Evolutionary conservation across 163 green algal genomes (phyloP), one percentile per base, ranked within the genome.

Genomic region (Scenedesmus sp.): DNA sequence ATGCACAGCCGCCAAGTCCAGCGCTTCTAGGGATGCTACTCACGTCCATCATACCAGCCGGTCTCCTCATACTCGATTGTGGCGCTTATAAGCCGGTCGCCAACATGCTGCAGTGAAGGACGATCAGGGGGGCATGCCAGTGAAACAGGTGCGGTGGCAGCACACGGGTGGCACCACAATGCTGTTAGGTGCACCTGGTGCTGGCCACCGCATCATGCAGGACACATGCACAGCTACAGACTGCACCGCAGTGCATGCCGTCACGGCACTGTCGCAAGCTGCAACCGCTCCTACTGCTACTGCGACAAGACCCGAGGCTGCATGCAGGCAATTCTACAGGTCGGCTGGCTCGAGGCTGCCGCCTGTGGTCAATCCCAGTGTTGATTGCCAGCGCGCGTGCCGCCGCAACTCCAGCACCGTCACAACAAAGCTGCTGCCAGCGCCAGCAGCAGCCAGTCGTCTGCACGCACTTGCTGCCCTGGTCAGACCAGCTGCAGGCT

Each of bases 11-110:
- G 7, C 46, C 46, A 56, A 56, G 46, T 7, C 46, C 7, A 56
- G 46, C 7, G 10, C 46, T 56, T 10, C 15, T 4, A n/a, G 56
- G 20, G 6, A 22, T 53, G 5, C 2, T 15, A 88, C 83, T 49
- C 24, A 88, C 83, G 90, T n/a, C 91, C 91, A 76, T 93, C 91
- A 85, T 93, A 93, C 91, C 91, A 93, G 49, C 91, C 91, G 24
- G 91, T 87, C 86, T 93, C 91, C 65, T 93, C 91, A 44, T 93
- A 93, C 40, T 93, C 91, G 22, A 93, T 81, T 49, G 91, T 93
- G 4, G 86, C 91, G 40, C 91, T 93, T 49, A 93, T 87, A 0
- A 93, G 49, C 18, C 91, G 65, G 81, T 93, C 79, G 1, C 91
- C 91, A 16, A 93, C 91, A 68, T 93, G 91, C 35, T 88, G 89